Evolutionary conservation across 441 rosid genomes (phyloP).

Genomic region (Gossypium lobatum): DNA sequence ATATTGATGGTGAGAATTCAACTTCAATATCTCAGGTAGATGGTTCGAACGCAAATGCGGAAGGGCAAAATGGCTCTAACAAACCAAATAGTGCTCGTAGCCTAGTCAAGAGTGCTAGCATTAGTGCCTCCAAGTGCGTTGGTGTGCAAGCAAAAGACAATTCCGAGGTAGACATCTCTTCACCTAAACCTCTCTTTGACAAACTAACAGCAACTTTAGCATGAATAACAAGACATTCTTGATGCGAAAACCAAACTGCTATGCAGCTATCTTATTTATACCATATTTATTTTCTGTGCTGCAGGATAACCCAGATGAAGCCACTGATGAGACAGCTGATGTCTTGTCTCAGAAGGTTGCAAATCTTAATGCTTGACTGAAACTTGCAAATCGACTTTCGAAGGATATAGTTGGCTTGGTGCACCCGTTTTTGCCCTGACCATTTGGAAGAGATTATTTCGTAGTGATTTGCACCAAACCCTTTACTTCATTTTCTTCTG

Average conservation of each 20-base stretch:
- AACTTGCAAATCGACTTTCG: constrained; percentile 3
- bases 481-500: background rate
- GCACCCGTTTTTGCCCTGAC: constrained; percentile 8
- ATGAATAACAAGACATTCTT: background rate
- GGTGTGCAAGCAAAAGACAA: constrained; percentile 43
- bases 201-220: background rate
- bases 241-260: background rate
- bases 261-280: background rate
- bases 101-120: constrained; percentile 92
- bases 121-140: constrained; percentile 89
- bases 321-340: constrained; percentile 37
- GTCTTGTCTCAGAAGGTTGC: constrained; percentile 55
- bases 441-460: constrained; percentile 10
- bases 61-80: constrained; percentile 25
- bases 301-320: constrained; percentile 49
- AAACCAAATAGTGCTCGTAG: constrained; percentile 54
- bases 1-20: constrained; percentile 20
- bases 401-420: constrained; percentile 15
- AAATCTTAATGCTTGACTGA: constrained; percentile 37
- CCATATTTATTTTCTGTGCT: constrained; percentile 10
- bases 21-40: constrained; percentile 37
- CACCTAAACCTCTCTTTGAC: background rate
- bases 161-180: constrained; percentile 41
- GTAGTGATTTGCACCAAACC: constrained; percentile 11
- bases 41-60: constrained; percentile 32